Evolutionary conservation across 352 stramenopile species (phyloP), one percentile per base, ranked within the genome.

Genomic region (Phytophthora idaei): DNA sequence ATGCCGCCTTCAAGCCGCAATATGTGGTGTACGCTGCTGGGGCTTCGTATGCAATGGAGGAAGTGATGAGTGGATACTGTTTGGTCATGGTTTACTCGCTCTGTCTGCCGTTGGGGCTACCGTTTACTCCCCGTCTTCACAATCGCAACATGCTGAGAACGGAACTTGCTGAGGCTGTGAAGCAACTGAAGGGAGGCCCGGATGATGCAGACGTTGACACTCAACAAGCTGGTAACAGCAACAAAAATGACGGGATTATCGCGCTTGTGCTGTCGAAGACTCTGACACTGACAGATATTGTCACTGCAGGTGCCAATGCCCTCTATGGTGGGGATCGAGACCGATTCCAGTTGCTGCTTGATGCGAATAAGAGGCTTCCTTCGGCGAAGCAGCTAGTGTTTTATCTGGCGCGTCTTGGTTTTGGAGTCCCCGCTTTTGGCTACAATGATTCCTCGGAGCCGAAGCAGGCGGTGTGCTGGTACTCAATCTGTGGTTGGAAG

Each of bases 11-110:
- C 50, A 57, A 57, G 32, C 17, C 50, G 4, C 50, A 57, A 11
- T 66, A 66, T 21, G 41, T 37, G 15, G 58, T 54, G 11, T 59
- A 42, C 29, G 5, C 6, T 31, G 58, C 58, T n/a, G 58, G 54
- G 10, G 3, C 42, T 17, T 27, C 17, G 0, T 54, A 32, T 54
- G 17, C 39, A 8, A 14, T 59, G 48, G 49, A 66, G 15, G 25
- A 59, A 45, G 58, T 66, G 28, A 66, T 39, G 36, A 42, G 49
- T 59, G 58, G 58, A 4, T 59, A 54, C n/a, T 27, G 49, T 11
- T 14, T 66, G 11, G n/a, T 53, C 4, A 11, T 66, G 48, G 49
- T 48, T 31, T 66, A 66, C 41, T 46, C 39, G 12, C 49, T 60
- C 12, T 42, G 39, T 8, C 27, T 66, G 28, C 47, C 57, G 6